Percentiles rank a stretch among this genome's conserved stretches.
These are phyloP conservation scores for Peronosclerospora sorghi DNA, from an alignment of 352 stramenopile genomes.

Conservation along the genomic window DNA sequence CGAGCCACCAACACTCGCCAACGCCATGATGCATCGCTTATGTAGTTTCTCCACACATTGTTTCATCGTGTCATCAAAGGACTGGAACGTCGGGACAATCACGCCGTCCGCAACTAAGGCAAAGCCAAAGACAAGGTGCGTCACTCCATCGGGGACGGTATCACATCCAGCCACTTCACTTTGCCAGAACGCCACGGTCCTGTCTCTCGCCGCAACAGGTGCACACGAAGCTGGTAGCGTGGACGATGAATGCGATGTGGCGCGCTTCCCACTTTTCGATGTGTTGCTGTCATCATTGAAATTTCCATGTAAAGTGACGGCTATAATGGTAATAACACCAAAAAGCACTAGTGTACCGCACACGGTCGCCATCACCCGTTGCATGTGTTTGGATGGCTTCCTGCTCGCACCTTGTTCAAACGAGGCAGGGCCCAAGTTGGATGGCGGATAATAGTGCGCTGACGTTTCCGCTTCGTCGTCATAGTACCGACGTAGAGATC, in stretches of 20 bases:
- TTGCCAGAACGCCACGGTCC: slow-evolving; percentile 72
- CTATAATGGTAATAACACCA: slow-evolving; percentile 28
- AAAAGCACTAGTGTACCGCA: slow-evolving; percentile 24
- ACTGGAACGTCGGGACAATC: slow-evolving; percentile 50
- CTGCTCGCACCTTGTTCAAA: slow-evolving; percentile 17
- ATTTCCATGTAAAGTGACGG: slow-evolving; percentile 20
- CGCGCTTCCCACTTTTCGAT: slow-evolving; percentile 1
- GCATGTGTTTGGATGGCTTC: slow-evolving; percentile 11
- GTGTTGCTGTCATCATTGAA: slow-evolving; percentile 6
- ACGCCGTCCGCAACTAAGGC: slow-evolving; percentile 42
- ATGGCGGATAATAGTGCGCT: slow-evolving; percentile 19
- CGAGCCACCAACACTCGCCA: slow-evolving; percentile 57
- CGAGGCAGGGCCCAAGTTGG: slow-evolving; percentile 18
- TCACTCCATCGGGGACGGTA: slow-evolving; percentile 53
- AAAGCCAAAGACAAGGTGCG: slow-evolving; percentile 66
- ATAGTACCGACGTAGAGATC: slow-evolving; percentile 9
- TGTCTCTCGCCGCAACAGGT: slow-evolving; percentile 29
- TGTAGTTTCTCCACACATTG: slow-evolving; percentile 48
- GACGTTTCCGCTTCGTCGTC: slow-evolving; percentile 16
- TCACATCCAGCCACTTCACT: slow-evolving; percentile 65
- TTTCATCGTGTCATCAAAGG: slow-evolving; percentile 37
- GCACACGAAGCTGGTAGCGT: slow-evolving; percentile 13
- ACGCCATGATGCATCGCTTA: slow-evolving; percentile 41
- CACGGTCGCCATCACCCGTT: slow-evolving; percentile 12
- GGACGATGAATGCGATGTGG: slow-evolving; percentile 6